These are phyloP conservation scores for Carallia pectinifolia DNA, from an alignment of 345 rosid genomes.

Conservation along the genomic window DNA sequence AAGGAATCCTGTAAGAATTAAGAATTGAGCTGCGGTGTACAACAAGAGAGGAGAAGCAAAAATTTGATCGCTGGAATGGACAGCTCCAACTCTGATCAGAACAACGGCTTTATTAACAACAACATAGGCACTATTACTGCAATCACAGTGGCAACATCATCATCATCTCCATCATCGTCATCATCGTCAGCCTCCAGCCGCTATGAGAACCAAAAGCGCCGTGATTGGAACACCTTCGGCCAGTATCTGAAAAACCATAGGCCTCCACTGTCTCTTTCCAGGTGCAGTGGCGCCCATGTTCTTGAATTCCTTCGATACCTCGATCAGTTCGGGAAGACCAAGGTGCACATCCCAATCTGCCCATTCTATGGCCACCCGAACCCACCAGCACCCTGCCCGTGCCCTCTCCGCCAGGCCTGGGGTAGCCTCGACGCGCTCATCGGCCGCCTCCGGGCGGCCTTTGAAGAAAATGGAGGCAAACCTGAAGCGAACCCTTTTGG, in stretches of 20 bases:
- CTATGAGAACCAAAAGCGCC: slow-evolving; percentile 40
- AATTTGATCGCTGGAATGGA: slow-evolving; percentile 22
- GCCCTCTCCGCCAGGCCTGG: slow-evolving; percentile 43
- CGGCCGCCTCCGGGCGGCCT: slow-evolving; percentile 33
- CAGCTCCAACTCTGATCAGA: slow-evolving; percentile 9
- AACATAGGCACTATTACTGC: neutral
- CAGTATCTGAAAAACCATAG: slow-evolving; percentile 38
- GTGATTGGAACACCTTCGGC: slow-evolving; percentile 42
- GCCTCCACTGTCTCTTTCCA: slow-evolving; percentile 30
- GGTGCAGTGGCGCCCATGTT: slow-evolving; percentile 41
- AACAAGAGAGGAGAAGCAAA: no score
- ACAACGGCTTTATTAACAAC: neutral
- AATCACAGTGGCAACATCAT: neutral
- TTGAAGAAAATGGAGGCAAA: slow-evolving; percentile 32
- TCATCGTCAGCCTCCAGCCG: slow-evolving; percentile 24
- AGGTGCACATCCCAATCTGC: slow-evolving; percentile 35
- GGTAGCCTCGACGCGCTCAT: slow-evolving; percentile 33
- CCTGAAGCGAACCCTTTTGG: slow-evolving; percentile 35
- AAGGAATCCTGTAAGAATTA: no score
- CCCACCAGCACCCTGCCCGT: slow-evolving; percentile 40
- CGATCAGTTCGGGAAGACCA: slow-evolving; percentile 34
- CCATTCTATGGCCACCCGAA: slow-evolving; percentile 39
- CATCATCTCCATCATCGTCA: slow-evolving; percentile 22
- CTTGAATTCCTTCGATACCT: slow-evolving; percentile 36
- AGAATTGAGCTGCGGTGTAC: no score